These are phyloP conservation scores for Xerocomellus chrysenteron DNA, from an alignment of 768 basidiomycete species.

Conservation along the genomic window DNA sequence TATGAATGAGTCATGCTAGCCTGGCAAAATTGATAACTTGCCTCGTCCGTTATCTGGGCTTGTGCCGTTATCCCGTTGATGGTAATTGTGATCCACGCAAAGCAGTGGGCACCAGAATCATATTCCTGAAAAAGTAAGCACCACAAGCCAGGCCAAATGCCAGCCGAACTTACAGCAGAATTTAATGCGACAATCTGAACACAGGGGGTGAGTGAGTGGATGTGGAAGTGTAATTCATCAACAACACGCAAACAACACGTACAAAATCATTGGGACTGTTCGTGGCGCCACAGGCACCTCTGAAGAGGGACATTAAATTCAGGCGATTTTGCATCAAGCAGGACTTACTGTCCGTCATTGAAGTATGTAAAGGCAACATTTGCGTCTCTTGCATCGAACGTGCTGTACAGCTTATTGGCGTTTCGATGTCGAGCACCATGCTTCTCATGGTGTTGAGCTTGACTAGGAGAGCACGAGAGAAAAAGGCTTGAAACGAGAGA, in stretches of 20 bases:
- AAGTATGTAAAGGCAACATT: conserved; percentile 29
- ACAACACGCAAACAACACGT: conserved; percentile 17
- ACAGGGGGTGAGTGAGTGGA: background rate
- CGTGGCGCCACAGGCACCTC: conserved; percentile 41
- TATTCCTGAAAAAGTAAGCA: conserved; percentile 35
- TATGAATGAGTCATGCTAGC: background rate
- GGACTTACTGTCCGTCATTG: conserved; percentile 24
- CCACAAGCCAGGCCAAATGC: background rate
- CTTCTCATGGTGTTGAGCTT: conserved; percentile 15
- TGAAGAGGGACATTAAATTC: conserved; percentile 15
- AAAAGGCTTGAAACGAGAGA: conserved; percentile 24
- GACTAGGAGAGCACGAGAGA: conserved; percentile 10
- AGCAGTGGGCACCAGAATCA: conserved; percentile 41
- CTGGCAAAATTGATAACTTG: conserved; percentile 18
- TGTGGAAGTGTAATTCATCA: background rate
- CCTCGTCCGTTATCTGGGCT: conserved; percentile 47
- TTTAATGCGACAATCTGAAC: conserved; percentile 46
- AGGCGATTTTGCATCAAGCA: background rate
- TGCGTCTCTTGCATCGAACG: conserved; percentile 9
- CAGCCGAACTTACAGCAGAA: conserved; percentile 32
- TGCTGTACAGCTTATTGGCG: background rate
- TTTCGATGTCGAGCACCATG: conserved; percentile 11
- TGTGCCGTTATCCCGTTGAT: conserved; percentile 36
- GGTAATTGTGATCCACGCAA: conserved; percentile 44
- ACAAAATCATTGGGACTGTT: conserved; percentile 30